These are phyloP conservation scores for Rhododendron henanense DNA, from an alignment of 148 eudicot species.

Conservation along the genomic window DNA sequence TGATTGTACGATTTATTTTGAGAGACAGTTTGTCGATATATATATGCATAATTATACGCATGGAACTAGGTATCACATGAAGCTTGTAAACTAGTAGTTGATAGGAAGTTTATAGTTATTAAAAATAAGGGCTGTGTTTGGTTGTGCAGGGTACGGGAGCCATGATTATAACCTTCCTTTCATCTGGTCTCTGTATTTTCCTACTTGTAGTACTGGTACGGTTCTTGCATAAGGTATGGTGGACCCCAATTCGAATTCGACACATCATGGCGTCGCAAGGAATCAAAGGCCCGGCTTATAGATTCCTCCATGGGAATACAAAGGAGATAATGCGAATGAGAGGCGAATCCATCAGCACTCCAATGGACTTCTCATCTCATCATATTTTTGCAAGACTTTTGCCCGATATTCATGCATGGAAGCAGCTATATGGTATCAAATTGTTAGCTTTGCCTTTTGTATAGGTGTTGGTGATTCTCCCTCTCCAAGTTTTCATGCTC, in stretches of 20 bases:
- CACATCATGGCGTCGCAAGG: not conserved
- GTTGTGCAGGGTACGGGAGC: not conserved
- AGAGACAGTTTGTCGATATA: too few species aligned
- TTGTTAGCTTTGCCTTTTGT: not conserved
- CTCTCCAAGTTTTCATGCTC: not conserved
- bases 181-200: not conserved
- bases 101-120: not conserved
- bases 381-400: slow-evolving; percentile 10
- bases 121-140: not conserved
- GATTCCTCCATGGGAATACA: slow-evolving; percentile 19
- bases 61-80: not conserved
- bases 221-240: slow-evolving; percentile 9
- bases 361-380: slow-evolving; percentile 13
- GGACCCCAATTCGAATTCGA: slow-evolving; percentile 6
- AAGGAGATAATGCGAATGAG: slow-evolving; percentile 18
- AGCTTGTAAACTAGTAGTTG: not conserved
- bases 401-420: slow-evolving; percentile 19
- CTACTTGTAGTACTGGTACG: not conserved
- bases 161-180: slow-evolving; percentile 5
- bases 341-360: not conserved
- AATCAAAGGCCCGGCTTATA: slow-evolving; percentile 20
- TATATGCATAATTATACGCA: too few species aligned
- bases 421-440: slow-evolving; percentile 17
- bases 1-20: too few species aligned
- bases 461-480: not conserved